Conservation (phyloP, 225 moss, liverwort and hornwort species). For the Pseudoscleropodium purum region DNA sequence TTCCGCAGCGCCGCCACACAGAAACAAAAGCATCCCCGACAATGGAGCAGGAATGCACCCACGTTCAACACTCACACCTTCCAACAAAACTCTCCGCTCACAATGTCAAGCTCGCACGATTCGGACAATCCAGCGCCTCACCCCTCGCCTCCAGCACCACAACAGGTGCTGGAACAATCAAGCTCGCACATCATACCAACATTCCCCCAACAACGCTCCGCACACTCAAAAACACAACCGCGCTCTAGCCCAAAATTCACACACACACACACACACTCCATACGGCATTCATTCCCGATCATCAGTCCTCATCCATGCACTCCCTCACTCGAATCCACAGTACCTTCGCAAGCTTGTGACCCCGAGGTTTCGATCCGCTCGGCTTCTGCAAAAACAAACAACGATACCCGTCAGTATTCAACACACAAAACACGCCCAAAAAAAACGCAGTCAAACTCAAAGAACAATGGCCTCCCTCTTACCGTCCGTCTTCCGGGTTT, state of each 20-base stretch:
- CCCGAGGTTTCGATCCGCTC: constrained; percentile 57
- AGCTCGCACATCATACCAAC: neutral
- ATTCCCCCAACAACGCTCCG: neutral
- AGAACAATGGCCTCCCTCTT: neutral
- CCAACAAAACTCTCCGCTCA: neutral
- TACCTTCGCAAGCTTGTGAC: constrained; percentile 64
- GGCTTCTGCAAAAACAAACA: constrained; percentile 53
- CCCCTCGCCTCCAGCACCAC: neutral
- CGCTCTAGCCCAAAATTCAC: neutral
- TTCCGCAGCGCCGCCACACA: neutral
- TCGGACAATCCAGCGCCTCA: neutral
- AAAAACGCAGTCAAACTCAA: neutral
- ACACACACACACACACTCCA: neutral
- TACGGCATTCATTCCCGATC: neutral
- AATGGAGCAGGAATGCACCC: neutral
- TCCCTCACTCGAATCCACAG: neutral
- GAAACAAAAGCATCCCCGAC: neutral
- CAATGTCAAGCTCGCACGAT: neutral
- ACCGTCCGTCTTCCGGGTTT: constrained; percentile 76
- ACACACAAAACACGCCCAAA: neutral
- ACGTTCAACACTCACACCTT: neutral
- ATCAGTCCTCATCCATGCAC: neutral
- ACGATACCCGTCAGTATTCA: neutral
- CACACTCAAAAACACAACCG: neutral
- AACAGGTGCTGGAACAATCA: neutral